Base-by-base conservation (phyloP, 1,284 basidiomycete species). In the Sporisorium iseilematis-ciliati region DNA sequence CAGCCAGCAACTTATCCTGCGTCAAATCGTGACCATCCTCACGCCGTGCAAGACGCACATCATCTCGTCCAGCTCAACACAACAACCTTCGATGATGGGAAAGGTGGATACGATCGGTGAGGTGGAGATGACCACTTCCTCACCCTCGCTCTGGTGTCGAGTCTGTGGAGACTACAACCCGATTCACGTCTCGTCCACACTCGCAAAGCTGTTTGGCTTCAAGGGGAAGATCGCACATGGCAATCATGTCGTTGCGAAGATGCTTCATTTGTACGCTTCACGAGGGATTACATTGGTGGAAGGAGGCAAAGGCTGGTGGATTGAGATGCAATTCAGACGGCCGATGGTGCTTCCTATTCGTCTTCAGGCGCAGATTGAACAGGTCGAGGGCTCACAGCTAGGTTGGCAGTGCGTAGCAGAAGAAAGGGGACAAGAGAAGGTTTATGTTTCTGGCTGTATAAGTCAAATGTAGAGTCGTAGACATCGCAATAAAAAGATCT, bases 151-250 rank as follows among this genome's bases (percentile, higher is more conserved):
- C 5, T 70, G 67, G 67, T 25, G 50, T 18, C 12, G 23, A 8
- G 53, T 70, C 16, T 64, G 61, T 35, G 67, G 61, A 33, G 67
- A 70, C 41, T 70, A 59, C n/a, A 64, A 64, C 21, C 57, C 67
- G 18, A 65, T 70, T 29, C 67, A 70, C 57, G 57, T 64, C 18
- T 70, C 61, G 16, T 56, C 61, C 12, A 12, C 46, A n/a, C 45
- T 70, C 2, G 67, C 67, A 3, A 58, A 38, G 20, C 33, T 64
- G 33, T 70, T 70, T 26, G 61, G 61, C 5, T 64, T 70, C 46
- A 40, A 21, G 7, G 67, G 61, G 14, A 62, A 55, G 31, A 64
- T 70, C 26, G 67, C 67, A 3, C 67, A 64, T 49, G 67, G 61
- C 16, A 64, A 64, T 25, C 67, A 70, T 20, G 56, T 70, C 7